A percentile compares a stretch with the other conserved stretches of the same genome.
Conservation (phyloP, 192 early-diverging fungal genomes). For the Oehlia diaphana region DNA sequence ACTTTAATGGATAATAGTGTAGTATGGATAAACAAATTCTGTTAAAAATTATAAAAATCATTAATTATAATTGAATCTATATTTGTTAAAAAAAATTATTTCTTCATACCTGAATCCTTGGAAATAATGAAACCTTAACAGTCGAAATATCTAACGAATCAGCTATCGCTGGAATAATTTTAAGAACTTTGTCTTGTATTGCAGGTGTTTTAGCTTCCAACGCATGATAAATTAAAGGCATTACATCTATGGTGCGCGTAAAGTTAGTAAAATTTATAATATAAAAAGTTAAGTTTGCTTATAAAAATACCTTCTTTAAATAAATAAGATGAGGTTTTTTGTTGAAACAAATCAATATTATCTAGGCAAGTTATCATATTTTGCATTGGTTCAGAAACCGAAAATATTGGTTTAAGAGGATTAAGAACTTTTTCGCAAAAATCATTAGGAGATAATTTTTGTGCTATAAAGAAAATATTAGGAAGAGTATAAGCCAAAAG, state of each 20-base stretch:
- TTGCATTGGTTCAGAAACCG: slow-evolving; percentile 64
- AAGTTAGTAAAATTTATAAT: not conserved
- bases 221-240: slow-evolving; percentile 73
- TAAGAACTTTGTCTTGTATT: slow-evolving; percentile 70
- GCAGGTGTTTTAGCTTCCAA: slow-evolving; percentile 53
- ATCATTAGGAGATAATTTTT: slow-evolving; percentile 58
- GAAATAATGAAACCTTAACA: slow-evolving; percentile 65
- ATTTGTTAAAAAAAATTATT: not conserved
- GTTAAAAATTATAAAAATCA: not conserved
- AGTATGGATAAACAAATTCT: slow-evolving; percentile 68
- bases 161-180: slow-evolving; percentile 55
- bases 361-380: slow-evolving; percentile 67
- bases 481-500: slow-evolving; percentile 73
- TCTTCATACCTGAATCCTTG: slow-evolving; percentile 58
- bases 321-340: slow-evolving; percentile 56
- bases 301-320: slow-evolving; percentile 59
- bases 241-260: slow-evolving; percentile 48
- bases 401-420: slow-evolving; percentile 62
- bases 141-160: slow-evolving; percentile 62
- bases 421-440: slow-evolving; percentile 64
- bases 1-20: slow-evolving; percentile 70
- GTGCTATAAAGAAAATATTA: slow-evolving; percentile 71
- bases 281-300: not conserved
- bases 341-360: slow-evolving; percentile 63
- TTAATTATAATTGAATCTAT: not conserved